Evolutionary conservation across 1,284 basidiomycete species (phyloP).

Genomic region (Malassezia japonica): DNA sequence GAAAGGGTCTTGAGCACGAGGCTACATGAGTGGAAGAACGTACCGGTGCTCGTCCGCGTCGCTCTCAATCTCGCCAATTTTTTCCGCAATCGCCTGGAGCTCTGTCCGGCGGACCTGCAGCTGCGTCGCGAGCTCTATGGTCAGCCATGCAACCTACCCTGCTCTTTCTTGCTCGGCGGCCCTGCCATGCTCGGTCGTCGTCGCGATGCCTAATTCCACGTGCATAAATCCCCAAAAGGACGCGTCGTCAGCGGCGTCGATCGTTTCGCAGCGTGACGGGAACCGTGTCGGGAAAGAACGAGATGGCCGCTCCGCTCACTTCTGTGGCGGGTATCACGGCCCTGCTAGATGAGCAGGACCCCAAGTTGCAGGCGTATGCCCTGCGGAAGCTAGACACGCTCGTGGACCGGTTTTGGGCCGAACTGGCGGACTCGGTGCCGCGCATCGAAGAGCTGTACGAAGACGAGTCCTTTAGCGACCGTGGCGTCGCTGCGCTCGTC

Average conservation of each 20-base stretch:
- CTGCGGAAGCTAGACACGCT: slow-evolving; percentile 42
- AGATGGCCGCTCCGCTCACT: slow-evolving; percentile 14
- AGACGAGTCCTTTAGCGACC: slow-evolving; percentile 36
- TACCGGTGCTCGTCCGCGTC: slow-evolving; percentile 46
- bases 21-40: slow-evolving; percentile 51
- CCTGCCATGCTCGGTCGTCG: background rate
- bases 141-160: background rate
- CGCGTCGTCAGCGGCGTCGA: slow-evolving; percentile 7
- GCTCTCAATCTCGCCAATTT: slow-evolving; percentile 45
- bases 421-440: slow-evolving; percentile 44
- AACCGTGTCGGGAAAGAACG: slow-evolving; percentile 1
- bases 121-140: slow-evolving; percentile 28
- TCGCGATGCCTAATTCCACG: slow-evolving; percentile 8
- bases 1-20: slow-evolving; percentile 79
- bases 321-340: slow-evolving; percentile 39
- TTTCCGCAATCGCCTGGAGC: slow-evolving; percentile 41
- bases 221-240: background rate
- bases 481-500: slow-evolving; percentile 44
- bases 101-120: slow-evolving; percentile 34
- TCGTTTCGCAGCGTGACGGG: slow-evolving; percentile 8
- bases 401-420: slow-evolving; percentile 46
- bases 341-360: slow-evolving; percentile 44
- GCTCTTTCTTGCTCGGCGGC: background rate
- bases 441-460: slow-evolving; percentile 47
- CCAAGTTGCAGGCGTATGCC: slow-evolving; percentile 44